Percentiles rank a stretch among this genome's conserved stretches.
Conservation (phyloP, 371 early-diverging fungal species). For the Zopfochytrium polystomum region DNA sequence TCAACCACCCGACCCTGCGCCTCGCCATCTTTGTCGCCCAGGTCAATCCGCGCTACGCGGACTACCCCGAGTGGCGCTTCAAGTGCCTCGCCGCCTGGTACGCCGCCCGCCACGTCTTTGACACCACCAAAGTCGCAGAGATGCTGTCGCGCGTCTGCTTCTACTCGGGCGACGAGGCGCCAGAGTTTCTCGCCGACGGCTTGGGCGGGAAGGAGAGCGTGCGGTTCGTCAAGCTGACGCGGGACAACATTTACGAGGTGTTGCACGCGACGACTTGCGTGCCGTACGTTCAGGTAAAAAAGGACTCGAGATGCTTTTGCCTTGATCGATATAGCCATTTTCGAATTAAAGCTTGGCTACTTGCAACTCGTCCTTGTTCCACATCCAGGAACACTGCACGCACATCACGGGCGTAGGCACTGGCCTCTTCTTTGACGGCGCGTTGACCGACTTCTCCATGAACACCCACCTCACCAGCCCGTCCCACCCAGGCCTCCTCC, state of each 20-base stretch:
- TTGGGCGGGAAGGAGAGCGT: slow-evolving; percentile 22
- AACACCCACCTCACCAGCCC: slow-evolving; percentile 17
- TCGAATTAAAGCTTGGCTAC: background rate
- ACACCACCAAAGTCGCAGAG: slow-evolving; percentile 12
- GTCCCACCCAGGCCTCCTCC: slow-evolving; percentile 18
- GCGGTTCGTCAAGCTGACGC: slow-evolving; percentile 27
- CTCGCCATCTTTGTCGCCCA: slow-evolving; percentile 32
- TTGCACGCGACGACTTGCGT: slow-evolving; percentile 41
- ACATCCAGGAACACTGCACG: slow-evolving; percentile 32
- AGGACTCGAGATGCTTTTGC: background rate
- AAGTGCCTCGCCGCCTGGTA: slow-evolving; percentile 8
- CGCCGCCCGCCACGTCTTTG: slow-evolving; percentile 17
- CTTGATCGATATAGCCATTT: slow-evolving; percentile 2
- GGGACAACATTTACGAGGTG: slow-evolving; percentile 32
- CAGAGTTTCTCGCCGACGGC: slow-evolving; percentile 26
- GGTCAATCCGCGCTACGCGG: slow-evolving; percentile 8
- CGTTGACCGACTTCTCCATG: slow-evolving; percentile 31
- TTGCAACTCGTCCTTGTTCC: too few relatives aligned
- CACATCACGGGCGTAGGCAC: slow-evolving; percentile 28
- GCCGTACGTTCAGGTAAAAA: slow-evolving; percentile 34
- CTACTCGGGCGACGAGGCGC: slow-evolving; percentile 31
- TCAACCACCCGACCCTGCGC: slow-evolving; percentile 21
- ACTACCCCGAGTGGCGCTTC: slow-evolving; percentile 27
- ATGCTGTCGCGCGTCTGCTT: slow-evolving; percentile 28
- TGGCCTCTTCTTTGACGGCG: slow-evolving; percentile 36